Base-by-base conservation (phyloP, 2,329 filamentous ascomycete genomes). In the Sporothrix mexicana region DNA sequence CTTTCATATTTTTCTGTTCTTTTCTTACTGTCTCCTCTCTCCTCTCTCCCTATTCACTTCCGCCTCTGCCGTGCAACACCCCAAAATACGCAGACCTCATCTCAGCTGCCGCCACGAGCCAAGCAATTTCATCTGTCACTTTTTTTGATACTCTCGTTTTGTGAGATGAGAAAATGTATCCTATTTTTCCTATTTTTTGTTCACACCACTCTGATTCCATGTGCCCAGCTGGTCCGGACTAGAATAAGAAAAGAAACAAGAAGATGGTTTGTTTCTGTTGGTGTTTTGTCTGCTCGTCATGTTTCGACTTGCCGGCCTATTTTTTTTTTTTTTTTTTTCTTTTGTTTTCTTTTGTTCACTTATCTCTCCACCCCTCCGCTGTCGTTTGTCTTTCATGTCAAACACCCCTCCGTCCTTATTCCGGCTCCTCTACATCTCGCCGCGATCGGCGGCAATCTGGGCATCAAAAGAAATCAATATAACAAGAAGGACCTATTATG, bases 111-210 rank as follows among this genome's bases (percentile, higher is more conserved):
- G 25, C 10, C 23, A n/a, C 25, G 47, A 51, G 5, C 66, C 66
- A 69, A 69, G 49, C 66, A 69, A 69, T 69, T 69, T 36, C 25
- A 9, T 69, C 47, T 36, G 49, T 69, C 66, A 55, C 66, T 23
- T 57, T n/a, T 47, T 23, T 47, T 10, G 2, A 12, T 36, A 36
- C 7, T 36, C 3, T 36, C 30, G 7, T 36, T 55, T 55, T 55
- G 9, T 55, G 51, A 25, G 9, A 12, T 25, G 8, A 36, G 30
- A 36, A 36, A 36, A 36, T 36, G 1, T 36, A 6, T 36, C 3
- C 3, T 36, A 36, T 36, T 36, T n/a, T n/a, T n/a, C n/a, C n/a
- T n/a, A n/a, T n/a, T n/a, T n/a, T n/a, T 5, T 55, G 20, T 55
- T 12, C 20, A 25, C 51, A 25, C 51, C 51, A n/a, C 10, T 55